phyloP scores from a whole-genome alignment of 2,329 filamentous ascomycete species.

The Sporothrix variecibatus region DNA sequence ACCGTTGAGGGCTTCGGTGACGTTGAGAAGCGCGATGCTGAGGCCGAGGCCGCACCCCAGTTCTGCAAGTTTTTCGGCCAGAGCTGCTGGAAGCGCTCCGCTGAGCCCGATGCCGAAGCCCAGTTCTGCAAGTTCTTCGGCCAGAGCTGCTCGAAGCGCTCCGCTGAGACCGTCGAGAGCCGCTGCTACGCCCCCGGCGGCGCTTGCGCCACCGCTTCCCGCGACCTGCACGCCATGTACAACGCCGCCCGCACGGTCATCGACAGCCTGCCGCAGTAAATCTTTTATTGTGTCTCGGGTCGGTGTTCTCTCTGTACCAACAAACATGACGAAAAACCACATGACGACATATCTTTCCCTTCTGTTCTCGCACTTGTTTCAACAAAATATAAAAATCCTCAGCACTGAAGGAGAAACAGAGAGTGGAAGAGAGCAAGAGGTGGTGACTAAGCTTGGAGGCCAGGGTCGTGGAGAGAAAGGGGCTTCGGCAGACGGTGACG shows the following conservation, averaged over 20 bases:
- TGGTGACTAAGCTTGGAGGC: not conserved
- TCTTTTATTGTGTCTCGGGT: not conserved
- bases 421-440: not conserved
- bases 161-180: conserved; percentile 34
- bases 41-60: conserved; percentile 20
- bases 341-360: not conserved
- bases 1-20: conserved; percentile 20
- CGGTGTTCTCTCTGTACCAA: not conserved
- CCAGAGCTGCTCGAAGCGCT: conserved; percentile 47
- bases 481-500: not conserved
- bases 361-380: not conserved
- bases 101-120: conserved; percentile 22
- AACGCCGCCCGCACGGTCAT: conserved; percentile 38
- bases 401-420: not conserved
- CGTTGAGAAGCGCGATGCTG: conserved; percentile 24
- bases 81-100: conserved; percentile 29
- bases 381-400: not conserved
- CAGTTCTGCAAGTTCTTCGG: conserved; percentile 43
- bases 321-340: not conserved
- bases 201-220: conserved; percentile 41
- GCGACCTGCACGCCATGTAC: conserved; percentile 42
- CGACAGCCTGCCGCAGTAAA: conserved; percentile 26
- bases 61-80: conserved; percentile 28
- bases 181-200: conserved; percentile 39
- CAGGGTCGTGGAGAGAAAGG: not conserved